phyloP scores from a whole-genome alignment of 352 stramenopile species.

The Phytophthora tubulina region DNA sequence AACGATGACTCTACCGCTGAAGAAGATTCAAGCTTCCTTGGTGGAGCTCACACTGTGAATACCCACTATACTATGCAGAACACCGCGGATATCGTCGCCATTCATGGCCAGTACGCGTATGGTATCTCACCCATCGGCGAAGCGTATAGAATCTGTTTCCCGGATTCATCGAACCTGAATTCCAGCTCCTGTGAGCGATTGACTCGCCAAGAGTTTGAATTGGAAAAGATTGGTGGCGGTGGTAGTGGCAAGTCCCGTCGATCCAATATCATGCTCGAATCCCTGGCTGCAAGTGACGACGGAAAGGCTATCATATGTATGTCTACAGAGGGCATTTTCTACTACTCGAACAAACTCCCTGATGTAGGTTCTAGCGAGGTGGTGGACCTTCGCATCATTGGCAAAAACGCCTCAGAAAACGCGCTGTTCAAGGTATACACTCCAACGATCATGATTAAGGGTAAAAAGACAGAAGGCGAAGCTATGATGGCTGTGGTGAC shows the following conservation, averaged over 20 bases:
- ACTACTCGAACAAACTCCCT: conserved; percentile 67
- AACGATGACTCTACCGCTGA: conserved; percentile 39
- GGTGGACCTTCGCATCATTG: conserved; percentile 62
- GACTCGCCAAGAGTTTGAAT: conserved; percentile 64
- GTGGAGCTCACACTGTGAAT: conserved; percentile 50
- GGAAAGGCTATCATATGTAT: conserved; percentile 67
- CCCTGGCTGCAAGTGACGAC: conserved; percentile 72
- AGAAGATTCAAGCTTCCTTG: conserved; percentile 35
- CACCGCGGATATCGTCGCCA: conserved; percentile 64
- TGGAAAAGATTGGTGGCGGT: conserved; percentile 70
- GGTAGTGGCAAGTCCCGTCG: conserved; percentile 73
- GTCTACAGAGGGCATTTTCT: conserved; percentile 78
- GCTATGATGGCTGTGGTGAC: conserved; percentile 79
- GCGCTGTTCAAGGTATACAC: conserved; percentile 76
- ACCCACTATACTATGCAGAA: conserved; percentile 67
- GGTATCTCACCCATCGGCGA: conserved; percentile 74
- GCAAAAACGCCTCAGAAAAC: conserved; percentile 74
- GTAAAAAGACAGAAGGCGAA: conserved; percentile 33
- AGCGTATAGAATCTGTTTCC: conserved; percentile 68
- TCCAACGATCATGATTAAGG: conserved; percentile 30
- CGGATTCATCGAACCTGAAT: conserved; percentile 36
- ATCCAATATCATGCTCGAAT: conserved; percentile 77
- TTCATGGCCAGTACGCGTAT: conserved; percentile 74
- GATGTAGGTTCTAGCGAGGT: conserved; percentile 35
- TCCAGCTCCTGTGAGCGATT: conserved; percentile 28